Evolutionary conservation across 1,284 basidiomycete species (phyloP).

Genomic region (Hemileia vastatrix): DNA sequence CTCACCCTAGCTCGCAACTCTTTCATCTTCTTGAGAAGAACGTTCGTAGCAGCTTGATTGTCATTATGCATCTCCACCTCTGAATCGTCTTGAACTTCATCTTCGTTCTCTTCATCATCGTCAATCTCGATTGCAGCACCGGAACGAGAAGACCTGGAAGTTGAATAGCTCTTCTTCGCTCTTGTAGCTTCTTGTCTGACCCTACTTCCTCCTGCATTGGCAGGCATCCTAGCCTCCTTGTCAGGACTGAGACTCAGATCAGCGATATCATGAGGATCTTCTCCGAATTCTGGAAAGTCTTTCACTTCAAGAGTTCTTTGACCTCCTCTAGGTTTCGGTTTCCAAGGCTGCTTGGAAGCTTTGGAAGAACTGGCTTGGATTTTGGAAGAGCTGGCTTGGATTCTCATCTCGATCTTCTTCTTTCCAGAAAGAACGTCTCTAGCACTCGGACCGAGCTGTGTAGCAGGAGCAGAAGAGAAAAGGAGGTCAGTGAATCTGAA

Average conservation of each 20-base stretch:
- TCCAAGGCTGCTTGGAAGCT: constrained; percentile 4
- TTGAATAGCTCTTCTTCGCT: constrained; percentile 19
- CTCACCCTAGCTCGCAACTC: not conserved
- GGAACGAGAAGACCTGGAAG: not conserved
- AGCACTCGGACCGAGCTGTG: constrained; percentile 24
- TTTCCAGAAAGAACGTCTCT: constrained; percentile 28
- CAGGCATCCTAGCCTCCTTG: not conserved
- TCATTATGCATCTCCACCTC: constrained; percentile 25
- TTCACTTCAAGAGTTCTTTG: constrained; percentile 18
- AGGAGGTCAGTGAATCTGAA: not conserved
- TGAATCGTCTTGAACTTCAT: constrained; percentile 16
- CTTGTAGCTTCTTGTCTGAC: constrained; percentile 18
- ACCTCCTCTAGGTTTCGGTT: constrained; percentile 3
- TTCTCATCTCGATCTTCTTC: constrained; percentile 31
- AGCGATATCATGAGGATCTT: constrained; percentile 30
- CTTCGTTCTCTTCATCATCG: constrained; percentile 25
- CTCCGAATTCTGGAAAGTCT: constrained; percentile 26
- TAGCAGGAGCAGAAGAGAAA: not conserved
- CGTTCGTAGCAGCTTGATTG: constrained; percentile 22
- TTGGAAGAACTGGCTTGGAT: constrained; percentile 8
- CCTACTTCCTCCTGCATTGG: not conserved
- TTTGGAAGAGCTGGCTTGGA: constrained; percentile 27
- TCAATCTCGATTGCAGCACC: too few relatives aligned
- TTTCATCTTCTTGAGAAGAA: constrained; percentile 11
- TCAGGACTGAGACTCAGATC: constrained; percentile 25